Conservation (phyloP, 345 rosid genomes). For the Populus nigra region DNA sequence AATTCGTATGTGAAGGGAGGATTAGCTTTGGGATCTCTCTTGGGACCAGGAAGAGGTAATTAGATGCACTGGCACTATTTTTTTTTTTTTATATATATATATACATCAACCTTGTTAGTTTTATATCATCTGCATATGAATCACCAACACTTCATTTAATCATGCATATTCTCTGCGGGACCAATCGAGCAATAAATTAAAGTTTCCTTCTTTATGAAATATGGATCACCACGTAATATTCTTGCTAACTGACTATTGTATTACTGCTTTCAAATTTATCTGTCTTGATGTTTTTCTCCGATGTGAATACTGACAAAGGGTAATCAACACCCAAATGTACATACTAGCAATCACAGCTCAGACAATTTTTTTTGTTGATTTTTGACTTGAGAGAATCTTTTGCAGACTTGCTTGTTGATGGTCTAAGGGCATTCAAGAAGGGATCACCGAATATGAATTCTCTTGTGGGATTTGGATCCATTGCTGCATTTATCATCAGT, state of each 20-base stretch:
- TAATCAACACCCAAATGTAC: not conserved
- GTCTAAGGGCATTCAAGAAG: constrained; percentile 71
- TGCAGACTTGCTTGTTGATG: constrained; percentile 81
- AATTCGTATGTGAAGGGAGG: constrained; percentile 83
- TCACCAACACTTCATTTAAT: not conserved
- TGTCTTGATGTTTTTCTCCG: not conserved
- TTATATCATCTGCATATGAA: not conserved
- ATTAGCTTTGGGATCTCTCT: constrained; percentile 69
- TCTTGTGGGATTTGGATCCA: constrained; percentile 83
- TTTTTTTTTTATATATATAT: too few relatives aligned
- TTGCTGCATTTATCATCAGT: constrained; percentile 81
- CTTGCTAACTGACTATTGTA: not conserved
- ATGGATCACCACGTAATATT: not conserved
- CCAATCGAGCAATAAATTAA: not conserved
- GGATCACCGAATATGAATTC: constrained; percentile 98
- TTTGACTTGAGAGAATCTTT: constrained; percentile 5
- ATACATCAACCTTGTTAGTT: not conserved
- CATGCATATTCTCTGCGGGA: not conserved
- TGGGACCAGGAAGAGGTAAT: constrained; percentile 97
- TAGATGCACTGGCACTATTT: not conserved
- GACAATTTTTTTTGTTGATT: constrained; percentile 12
- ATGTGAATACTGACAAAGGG: not conserved
- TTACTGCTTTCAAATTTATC: not conserved
- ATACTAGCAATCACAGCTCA: not conserved
- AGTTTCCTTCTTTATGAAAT: not conserved